These are phyloP conservation scores for Phyllachora maydis DNA, from an alignment of 2,329 filamentous ascomycete genomes.

Conservation along the genomic window DNA sequence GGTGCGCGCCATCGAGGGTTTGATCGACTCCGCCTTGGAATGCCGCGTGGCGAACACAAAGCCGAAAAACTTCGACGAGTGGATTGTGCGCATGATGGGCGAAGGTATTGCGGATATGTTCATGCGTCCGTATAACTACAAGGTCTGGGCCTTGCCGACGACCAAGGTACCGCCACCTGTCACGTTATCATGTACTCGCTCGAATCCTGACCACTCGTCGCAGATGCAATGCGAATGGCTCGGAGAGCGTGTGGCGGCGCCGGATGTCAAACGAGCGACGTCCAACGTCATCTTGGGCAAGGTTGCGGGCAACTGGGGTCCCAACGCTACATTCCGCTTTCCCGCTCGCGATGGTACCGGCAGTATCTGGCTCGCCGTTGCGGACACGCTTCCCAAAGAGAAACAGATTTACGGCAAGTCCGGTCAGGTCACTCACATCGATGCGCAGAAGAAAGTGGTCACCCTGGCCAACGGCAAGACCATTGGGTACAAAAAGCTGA, in stretches of 20 bases:
- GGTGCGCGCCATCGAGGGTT: conserved; percentile 79
- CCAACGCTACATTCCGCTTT: conserved; percentile 97
- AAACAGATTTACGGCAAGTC: conserved; percentile 81
- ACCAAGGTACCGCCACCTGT: conserved; percentile 48
- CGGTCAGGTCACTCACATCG: conserved; percentile 67
- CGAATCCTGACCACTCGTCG: conserved; percentile 1
- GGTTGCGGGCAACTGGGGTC: conserved; percentile 92
- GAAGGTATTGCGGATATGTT: conserved; percentile 81
- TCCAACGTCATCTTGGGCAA: conserved; percentile 93
- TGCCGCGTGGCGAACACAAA: conserved; percentile 73
- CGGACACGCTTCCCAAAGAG: conserved; percentile 76
- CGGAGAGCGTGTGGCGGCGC: conserved; percentile 92
- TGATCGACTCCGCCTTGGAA: conserved; percentile 87
- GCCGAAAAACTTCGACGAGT: conserved; percentile 94
- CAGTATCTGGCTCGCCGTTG: conserved; percentile 97
- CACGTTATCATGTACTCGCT: neutral
- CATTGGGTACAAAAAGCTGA: conserved; percentile 75
- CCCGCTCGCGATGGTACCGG: conserved; percentile 88
- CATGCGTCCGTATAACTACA: conserved; percentile 99
- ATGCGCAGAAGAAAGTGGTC: conserved; percentile 69
- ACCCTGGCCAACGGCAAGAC: conserved; percentile 69
- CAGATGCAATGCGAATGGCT: conserved; percentile 99
- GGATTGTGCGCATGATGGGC: conserved; percentile 87
- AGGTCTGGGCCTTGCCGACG: conserved; percentile 97
- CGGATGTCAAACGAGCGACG: conserved; percentile 83